These are phyloP conservation scores for Yarrowia deformans DNA, from an alignment of 805 yeast species.

Conservation along the genomic window DNA sequence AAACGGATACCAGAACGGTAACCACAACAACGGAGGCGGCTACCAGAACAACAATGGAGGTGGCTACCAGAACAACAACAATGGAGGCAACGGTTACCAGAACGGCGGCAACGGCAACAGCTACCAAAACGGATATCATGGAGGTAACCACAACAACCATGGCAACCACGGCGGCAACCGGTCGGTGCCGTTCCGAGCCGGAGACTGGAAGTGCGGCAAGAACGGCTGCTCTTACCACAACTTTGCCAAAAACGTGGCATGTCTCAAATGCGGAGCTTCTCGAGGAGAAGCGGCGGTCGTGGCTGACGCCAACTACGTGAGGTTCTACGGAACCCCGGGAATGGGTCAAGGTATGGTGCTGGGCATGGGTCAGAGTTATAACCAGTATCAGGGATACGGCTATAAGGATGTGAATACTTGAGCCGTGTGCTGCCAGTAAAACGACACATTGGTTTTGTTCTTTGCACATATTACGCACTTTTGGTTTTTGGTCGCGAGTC, in stretches of 20 bases:
- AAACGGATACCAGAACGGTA: constrained; percentile 10
- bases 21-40: background rate
- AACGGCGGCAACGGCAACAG: constrained; percentile 6
- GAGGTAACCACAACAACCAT: background rate
- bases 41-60: constrained; percentile 7
- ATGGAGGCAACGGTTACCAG: background rate
- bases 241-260: constrained; percentile 86
- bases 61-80: constrained; percentile 1
- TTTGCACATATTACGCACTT: constrained; percentile 16
- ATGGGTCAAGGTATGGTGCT: constrained; percentile 24
- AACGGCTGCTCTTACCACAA: constrained; percentile 86
- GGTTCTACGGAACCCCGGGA: constrained; percentile 13
- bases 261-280: constrained; percentile 88
- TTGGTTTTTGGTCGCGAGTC: constrained; percentile 10
- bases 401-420: constrained; percentile 23
- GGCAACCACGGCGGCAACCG: constrained; percentile 8
- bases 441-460: background rate
- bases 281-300: constrained; percentile 49
- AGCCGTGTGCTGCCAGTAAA: background rate
- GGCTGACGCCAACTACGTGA: constrained; percentile 34
- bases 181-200: constrained; percentile 90
- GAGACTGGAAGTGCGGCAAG: constrained; percentile 91
- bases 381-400: constrained; percentile 28
- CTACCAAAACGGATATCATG: constrained; percentile 12
- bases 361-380: constrained; percentile 7